phyloP scores from a whole-genome alignment of 371 early-diverging fungal genomes.

The Mortierella sp. region DNA sequence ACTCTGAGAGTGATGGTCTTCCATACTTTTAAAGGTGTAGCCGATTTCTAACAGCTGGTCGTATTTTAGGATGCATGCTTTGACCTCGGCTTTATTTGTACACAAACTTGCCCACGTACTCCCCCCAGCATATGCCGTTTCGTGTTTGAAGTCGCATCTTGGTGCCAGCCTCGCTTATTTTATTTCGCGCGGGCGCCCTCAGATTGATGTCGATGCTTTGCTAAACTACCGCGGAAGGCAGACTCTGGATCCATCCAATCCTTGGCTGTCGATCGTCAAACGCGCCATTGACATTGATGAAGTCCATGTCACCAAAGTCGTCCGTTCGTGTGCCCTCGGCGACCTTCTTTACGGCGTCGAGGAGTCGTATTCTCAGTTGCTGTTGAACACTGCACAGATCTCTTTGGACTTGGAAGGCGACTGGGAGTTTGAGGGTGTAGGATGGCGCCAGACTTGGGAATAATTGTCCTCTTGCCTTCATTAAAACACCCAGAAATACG shows the following conservation, averaged over 20 bases:
- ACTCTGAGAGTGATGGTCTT: background rate
- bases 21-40: background rate
- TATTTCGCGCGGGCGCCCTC: constrained; percentile 62
- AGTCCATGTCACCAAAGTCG: constrained; percentile 67
- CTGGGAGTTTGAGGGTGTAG: constrained; percentile 62
- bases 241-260: constrained; percentile 41
- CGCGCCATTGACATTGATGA: constrained; percentile 63
- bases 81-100: constrained; percentile 68
- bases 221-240: constrained; percentile 44
- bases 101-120: constrained; percentile 57
- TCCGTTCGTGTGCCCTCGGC: constrained; percentile 62
- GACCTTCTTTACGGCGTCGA: constrained; percentile 60
- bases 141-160: constrained; percentile 61
- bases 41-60: background rate
- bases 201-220: constrained; percentile 56
- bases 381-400: constrained; percentile 61
- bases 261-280: constrained; percentile 64
- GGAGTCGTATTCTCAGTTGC: constrained; percentile 26
- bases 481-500: too few relatives aligned
- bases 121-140: constrained; percentile 57
- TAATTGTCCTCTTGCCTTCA: background rate
- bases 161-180: constrained; percentile 57
- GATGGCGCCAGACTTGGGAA: constrained; percentile 59
- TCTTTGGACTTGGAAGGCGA: constrained; percentile 55
- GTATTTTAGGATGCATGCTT: constrained; percentile 60